phyloP scores from a whole-genome alignment of 2,329 filamentous ascomycete genomes.

The Colletotrichum australisinense region DNA sequence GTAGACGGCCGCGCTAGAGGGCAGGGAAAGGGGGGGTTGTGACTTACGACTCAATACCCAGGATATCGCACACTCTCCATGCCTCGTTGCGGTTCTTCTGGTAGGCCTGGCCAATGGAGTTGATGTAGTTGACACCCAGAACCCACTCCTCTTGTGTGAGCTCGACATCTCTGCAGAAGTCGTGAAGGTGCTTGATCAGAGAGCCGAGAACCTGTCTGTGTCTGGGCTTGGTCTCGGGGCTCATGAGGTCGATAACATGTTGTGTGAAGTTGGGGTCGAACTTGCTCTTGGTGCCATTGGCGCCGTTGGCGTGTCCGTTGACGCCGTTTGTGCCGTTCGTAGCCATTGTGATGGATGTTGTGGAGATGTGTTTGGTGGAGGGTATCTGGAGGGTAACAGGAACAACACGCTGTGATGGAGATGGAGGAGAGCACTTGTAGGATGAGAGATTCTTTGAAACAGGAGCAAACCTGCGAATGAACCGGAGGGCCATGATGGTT shows the following conservation, averaged over 20 bases:
- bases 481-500: neutral
- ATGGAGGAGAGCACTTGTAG: neutral
- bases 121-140: conserved; percentile 36
- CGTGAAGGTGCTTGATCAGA: conserved; percentile 33
- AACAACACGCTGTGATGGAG: neutral
- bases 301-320: conserved; percentile 24
- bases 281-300: conserved; percentile 21
- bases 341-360: conserved; percentile 20
- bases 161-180: conserved; percentile 34
- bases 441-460: neutral
- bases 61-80: conserved; percentile 34
- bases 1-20: neutral
- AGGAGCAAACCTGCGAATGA: neutral
- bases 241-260: conserved; percentile 36
- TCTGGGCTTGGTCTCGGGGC: conserved; percentile 33
- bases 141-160: conserved; percentile 36
- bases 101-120: conserved; percentile 36
- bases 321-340: conserved; percentile 27
- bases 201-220: conserved; percentile 33
- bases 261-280: conserved; percentile 37
- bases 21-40: neutral
- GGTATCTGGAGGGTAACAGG: neutral
- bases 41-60: conserved; percentile 34
- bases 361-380: neutral
- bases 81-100: conserved; percentile 37